Evolutionary conservation across 768 basidiomycete species (phyloP).

Genomic region (Phylloporus rhodoxanthus): DNA sequence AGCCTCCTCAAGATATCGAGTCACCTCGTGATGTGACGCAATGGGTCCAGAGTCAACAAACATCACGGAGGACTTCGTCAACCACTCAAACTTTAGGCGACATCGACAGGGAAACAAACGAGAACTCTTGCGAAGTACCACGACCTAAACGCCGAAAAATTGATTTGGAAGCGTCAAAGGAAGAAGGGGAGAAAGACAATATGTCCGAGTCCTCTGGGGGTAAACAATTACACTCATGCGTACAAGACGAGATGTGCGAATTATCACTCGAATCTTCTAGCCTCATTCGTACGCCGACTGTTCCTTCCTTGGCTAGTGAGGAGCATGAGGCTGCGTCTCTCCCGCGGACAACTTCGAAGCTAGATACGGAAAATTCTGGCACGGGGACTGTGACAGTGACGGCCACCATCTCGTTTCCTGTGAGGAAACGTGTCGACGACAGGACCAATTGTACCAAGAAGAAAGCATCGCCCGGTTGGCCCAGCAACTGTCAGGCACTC

Average conservation of each 20-base stretch:
- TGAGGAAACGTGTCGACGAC: conserved; percentile 11
- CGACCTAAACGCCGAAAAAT: conserved; percentile 14
- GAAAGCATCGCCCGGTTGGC: neutral
- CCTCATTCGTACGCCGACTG: neutral
- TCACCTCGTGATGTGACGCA: neutral
- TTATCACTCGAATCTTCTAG: neutral
- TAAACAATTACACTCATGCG: neutral
- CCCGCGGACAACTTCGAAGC: neutral
- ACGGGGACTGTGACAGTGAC: neutral
- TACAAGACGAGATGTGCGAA: neutral
- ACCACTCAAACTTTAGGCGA: neutral
- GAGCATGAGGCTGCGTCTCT: neutral
- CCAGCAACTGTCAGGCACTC: neutral
- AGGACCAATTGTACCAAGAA: conserved; percentile 1
- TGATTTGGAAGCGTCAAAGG: conserved; percentile 3
- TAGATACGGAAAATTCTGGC: neutral
- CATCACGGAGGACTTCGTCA: neutral
- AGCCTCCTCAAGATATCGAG: neutral
- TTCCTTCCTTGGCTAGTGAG: neutral
- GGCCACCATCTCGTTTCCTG: conserved; percentile 18
- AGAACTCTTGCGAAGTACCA: conserved; percentile 2
- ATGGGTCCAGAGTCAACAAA: conserved; percentile 2
- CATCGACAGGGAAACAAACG: neutral
- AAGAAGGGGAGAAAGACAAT: neutral
- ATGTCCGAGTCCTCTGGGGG: neutral